Evolutionary conservation across 805 yeast genomes (phyloP).

Genomic region (Myxozyma neglecta): DNA sequence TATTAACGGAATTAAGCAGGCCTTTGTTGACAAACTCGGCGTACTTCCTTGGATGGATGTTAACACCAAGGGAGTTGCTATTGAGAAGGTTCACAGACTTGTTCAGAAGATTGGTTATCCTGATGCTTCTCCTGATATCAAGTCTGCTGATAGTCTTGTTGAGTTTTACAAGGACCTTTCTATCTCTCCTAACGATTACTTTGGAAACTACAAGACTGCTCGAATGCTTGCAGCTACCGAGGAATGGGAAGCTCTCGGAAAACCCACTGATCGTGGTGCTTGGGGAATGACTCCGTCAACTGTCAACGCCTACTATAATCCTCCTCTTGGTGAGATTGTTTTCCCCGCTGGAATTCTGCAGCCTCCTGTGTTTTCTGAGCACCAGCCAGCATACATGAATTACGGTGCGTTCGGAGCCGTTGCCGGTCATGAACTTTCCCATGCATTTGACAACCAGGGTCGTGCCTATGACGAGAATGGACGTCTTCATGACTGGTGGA

Average conservation of each 20-base stretch:
- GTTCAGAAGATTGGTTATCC: constrained; percentile 33
- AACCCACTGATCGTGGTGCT: constrained; percentile 28
- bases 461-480: constrained; percentile 30
- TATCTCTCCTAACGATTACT: constrained; percentile 19
- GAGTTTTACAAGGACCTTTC: constrained; percentile 22
- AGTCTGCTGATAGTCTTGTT: constrained; percentile 26
- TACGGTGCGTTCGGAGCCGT: constrained; percentile 33
- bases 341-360: constrained; percentile 33
- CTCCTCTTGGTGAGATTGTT: constrained; percentile 32
- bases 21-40: constrained; percentile 23
- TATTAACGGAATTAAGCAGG: constrained; percentile 27
- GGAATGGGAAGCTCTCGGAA: constrained; percentile 25
- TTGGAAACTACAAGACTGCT: constrained; percentile 29
- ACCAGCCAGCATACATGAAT: constrained; percentile 30
- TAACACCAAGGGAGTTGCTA: constrained; percentile 28
- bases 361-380: constrained; percentile 30
- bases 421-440: constrained; percentile 33
- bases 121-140: constrained; percentile 22
- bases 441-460: constrained; percentile 32
- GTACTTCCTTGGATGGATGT: constrained; percentile 31
- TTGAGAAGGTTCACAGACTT: constrained; percentile 25
- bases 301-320: constrained; percentile 33
- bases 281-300: constrained; percentile 33
- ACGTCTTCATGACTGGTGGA: constrained; percentile 31
- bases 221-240: constrained; percentile 26